A percentile compares a stretch with the other conserved stretches of the same genome.
Conservation (phyloP, 306 rosid genomes). For the Quillaja saponaria region DNA sequence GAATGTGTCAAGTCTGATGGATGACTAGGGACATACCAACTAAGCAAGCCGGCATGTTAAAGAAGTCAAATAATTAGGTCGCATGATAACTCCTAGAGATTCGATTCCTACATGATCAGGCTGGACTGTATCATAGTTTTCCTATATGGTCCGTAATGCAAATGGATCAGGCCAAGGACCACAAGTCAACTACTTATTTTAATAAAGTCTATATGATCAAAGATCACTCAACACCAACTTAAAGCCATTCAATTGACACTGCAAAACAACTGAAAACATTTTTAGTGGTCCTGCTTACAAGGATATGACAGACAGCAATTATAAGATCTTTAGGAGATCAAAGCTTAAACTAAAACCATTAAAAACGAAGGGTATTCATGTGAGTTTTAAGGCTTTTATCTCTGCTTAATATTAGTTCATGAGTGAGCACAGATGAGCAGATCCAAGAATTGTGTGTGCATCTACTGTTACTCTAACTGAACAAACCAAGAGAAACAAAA, state of each 20-base stretch:
- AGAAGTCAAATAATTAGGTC: slow-evolving; percentile 50
- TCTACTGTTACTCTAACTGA: slow-evolving; percentile 14
- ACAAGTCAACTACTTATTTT: slow-evolving; percentile 51
- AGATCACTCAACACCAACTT: slow-evolving; percentile 35
- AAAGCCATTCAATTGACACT: slow-evolving; percentile 19
- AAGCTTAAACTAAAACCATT: no score
- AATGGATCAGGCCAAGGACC: slow-evolving; percentile 45
- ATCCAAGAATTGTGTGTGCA: slow-evolving; percentile 13
- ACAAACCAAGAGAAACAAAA: slow-evolving; percentile 32
- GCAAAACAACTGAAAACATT: no score
- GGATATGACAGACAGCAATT: no score
- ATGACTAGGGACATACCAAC: slow-evolving; percentile 38
- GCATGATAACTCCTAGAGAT: slow-evolving; percentile 39
- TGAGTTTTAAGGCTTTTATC: no score
- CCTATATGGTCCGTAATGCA: slow-evolving; percentile 40
- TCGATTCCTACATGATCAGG: slow-evolving; percentile 29
- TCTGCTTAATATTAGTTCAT: no score
- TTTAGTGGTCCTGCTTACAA: no score
- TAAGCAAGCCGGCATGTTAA: slow-evolving; percentile 53
- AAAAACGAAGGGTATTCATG: no score
- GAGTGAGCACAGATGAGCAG: background rate
- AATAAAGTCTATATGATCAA: slow-evolving; percentile 54
- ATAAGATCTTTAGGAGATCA: no score
- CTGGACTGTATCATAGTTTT: slow-evolving; percentile 36
- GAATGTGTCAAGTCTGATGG: slow-evolving; percentile 30